Evolutionary conservation across 768 basidiomycete genomes (phyloP), one percentile per base, ranked within the genome.

Genomic region (Kwoniella heveanensis): DNA sequence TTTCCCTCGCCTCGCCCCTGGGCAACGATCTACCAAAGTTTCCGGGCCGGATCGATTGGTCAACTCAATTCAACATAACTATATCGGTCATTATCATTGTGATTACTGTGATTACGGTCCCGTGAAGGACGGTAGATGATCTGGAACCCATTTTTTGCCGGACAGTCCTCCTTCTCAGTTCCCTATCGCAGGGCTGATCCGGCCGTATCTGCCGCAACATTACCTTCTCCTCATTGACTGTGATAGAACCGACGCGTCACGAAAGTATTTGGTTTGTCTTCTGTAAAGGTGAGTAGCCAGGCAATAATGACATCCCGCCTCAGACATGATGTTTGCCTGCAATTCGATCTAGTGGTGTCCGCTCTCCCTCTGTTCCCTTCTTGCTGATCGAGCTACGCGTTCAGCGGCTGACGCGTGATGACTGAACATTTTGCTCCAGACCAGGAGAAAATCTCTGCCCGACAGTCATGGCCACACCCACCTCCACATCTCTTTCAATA

Each of bases 401-500:
- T 19, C 17, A 10, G 3, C 17, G 15, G 39, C 39, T 44, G 39
- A 44, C 39, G 8, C 6, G 39, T 9, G 17, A 44, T 44, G 17
- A 19, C 21, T 54, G 25, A 10, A 51, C 27, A 30, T 29, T 21
- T 37, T 52, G 7, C 2, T 37, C 10, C 13, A 9, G n/a, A 24
- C 44, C 39, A 21, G 47, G 48, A 32, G 30, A 29, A 50, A 56
- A 44, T 26, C 54, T 32, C 24, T 62, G 10, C 9, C 24, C 10
- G 6, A 25, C 48, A 37, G 54, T 39, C 37, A 62, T 62, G 61
- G 26, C 51, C n/a, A 62, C 61, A 39, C 61, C 61, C 17, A 62
- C 53, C 53, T 47, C 54, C 25, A 37, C 61, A 24, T 55, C 61
- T 24, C 44, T 62, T 12, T 54, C 61, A 36, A n/a, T 62, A 37